Evolutionary conservation across 305 asterid genomes (phyloP), one percentile per base, ranked within the genome.

Genomic region (Lippia alba): DNA sequence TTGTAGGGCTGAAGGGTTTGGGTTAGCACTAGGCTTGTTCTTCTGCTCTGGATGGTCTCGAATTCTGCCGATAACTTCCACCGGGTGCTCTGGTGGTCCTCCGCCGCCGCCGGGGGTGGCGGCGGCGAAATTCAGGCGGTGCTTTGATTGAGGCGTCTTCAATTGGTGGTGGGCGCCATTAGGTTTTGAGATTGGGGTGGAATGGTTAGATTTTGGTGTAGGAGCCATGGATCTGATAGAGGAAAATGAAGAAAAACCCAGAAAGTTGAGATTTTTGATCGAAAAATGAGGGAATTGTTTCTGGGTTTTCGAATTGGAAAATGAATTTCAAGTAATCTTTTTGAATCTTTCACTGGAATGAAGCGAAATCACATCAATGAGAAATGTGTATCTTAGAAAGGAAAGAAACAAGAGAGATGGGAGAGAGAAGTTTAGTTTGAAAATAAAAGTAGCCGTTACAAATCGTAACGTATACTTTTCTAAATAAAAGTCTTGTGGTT

Each of bases 1-100:
- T 18, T 79, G 86, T 65, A 84, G 75, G 9, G 82, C 84, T 8
- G 92, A 80, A 6, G 72, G 61, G 65, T 12, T 51, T 4, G 72
- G 61, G 65, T 12, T 51, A 8, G 56, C 54, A 32, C 57, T 2
- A 30, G 70, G 55, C 18, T 76, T 82, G 56, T 71, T 72, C 56
- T 80, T 84, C 4, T 70, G 72, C 49, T 84, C 90, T 0, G 85
- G 85, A 66, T 63, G 73, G 65, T 85, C 86, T 0, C 90, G 83
- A 34, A 87, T 83, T 20, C 90, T 53, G 5, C 92, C 90, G 0
- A 87, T 78, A n/a, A 87, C 92, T 80, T 87, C 92, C 32, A 87
- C 92, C 0, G 90, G 92, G 48, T 87, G 90, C 65, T 87, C 92
- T 1, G 81, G 50, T 19, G 70, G 61, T 11, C 49, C 45, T 4